Evolutionary conservation across 768 basidiomycete genomes (phyloP).

Genomic region (Boletus sp.): DNA sequence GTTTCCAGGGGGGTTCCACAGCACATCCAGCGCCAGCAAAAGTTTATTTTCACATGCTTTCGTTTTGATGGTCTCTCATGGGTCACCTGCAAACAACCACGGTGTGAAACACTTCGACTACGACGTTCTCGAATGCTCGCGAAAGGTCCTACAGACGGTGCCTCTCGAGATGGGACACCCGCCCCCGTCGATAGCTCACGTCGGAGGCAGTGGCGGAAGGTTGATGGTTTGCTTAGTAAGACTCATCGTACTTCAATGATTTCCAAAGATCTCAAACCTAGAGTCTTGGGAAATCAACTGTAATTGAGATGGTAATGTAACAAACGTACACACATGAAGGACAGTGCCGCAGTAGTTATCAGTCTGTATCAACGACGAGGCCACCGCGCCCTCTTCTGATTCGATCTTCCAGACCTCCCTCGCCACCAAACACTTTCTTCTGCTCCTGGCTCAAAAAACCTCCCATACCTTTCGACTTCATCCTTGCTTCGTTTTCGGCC

Average conservation of each 20-base stretch:
- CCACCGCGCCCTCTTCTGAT: constrained; percentile 71
- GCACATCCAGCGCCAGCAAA: not conserved
- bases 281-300: not conserved
- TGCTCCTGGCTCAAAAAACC: constrained; percentile 80
- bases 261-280: not conserved
- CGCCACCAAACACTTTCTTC: constrained; percentile 80
- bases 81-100: not conserved
- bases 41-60: not conserved
- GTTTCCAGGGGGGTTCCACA: not conserved
- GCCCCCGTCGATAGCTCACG: not conserved
- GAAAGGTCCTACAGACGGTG: not conserved
- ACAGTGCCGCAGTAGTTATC: constrained; percentile 9
- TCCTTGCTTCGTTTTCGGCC: constrained; percentile 64
- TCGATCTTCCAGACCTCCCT: constrained; percentile 75
- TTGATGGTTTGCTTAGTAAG: not conserved
- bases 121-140: not conserved
- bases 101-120: not conserved
- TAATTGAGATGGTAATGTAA: constrained; percentile 3
- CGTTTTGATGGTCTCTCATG: not conserved
- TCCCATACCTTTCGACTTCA: constrained; percentile 75
- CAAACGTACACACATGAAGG: constrained; percentile 6
- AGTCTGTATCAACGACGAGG: constrained; percentile 56
- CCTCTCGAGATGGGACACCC: not conserved
- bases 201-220: not conserved
- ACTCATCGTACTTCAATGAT: not conserved